These are phyloP conservation scores for Yamadazyma paraphyllophila DNA, from an alignment of 805 yeast genomes.

Conservation along the genomic window DNA sequence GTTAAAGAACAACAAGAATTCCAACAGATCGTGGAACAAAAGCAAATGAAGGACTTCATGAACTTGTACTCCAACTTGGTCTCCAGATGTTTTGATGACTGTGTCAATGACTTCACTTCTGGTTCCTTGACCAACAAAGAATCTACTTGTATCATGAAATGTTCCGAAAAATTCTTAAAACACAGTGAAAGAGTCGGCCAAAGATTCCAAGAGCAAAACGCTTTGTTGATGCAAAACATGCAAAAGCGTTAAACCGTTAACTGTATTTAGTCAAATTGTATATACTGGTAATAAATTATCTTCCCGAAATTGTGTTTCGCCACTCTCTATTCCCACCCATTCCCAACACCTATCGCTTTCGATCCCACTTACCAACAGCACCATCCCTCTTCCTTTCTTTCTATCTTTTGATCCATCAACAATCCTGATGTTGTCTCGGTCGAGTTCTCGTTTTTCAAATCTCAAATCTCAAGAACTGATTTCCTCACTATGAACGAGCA, in stretches of 20 bases:
- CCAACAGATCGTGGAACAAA: constrained; percentile 91
- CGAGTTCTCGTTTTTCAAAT: background rate
- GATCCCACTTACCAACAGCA: too few relatives aligned
- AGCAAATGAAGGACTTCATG: constrained; percentile 99
- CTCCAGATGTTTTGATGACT: constrained; percentile 94
- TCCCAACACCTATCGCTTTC: too few relatives aligned
- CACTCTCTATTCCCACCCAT: too few relatives aligned
- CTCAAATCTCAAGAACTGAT: background rate
- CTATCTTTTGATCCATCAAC: too few relatives aligned
- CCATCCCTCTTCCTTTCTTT: too few relatives aligned
- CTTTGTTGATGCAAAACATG: constrained; percentile 71
- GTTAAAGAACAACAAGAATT: constrained; percentile 95
- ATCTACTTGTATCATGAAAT: constrained; percentile 78
- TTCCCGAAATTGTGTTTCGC: too few relatives aligned
- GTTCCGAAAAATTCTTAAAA: constrained; percentile 96
- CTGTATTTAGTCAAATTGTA: too few relatives aligned
- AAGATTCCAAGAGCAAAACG: constrained; percentile 98
- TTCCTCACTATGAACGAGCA: constrained; percentile 9
- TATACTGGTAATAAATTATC: too few relatives aligned
- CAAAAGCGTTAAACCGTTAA: constrained; percentile 20
- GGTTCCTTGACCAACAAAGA: constrained; percentile 83
- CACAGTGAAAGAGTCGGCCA: constrained; percentile 98
- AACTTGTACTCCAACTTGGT: constrained; percentile 91
- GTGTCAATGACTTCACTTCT: constrained; percentile 98
- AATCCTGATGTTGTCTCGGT: too few relatives aligned